Percentiles rank a stretch among this genome's conserved stretches.
phyloP scores from a whole-genome alignment of 2,329 filamentous ascomycete genomes.

The Fusarium nisikadoi region DNA sequence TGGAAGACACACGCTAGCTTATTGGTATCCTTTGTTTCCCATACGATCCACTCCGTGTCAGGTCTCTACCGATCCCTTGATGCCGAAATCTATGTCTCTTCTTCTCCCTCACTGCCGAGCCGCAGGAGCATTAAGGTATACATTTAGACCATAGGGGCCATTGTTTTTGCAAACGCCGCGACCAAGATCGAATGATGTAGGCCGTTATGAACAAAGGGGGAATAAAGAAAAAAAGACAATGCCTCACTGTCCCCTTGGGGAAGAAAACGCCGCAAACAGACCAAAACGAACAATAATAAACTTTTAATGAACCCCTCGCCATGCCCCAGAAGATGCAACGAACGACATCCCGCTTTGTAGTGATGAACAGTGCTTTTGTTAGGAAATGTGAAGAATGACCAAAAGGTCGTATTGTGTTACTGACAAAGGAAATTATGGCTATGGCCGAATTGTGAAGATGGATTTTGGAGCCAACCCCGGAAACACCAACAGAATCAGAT shows the following conservation, averaged over 20 bases:
- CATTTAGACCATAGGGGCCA: slow-evolving; percentile 36
- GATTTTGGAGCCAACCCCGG: background rate
- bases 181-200: slow-evolving; percentile 25
- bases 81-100: slow-evolving; percentile 24
- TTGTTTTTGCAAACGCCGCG: slow-evolving; percentile 41
- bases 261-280: slow-evolving; percentile 42
- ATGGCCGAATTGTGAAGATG: background rate
- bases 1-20: slow-evolving; percentile 18
- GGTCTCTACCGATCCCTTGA: slow-evolving; percentile 25
- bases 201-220: slow-evolving; percentile 33
- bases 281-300: slow-evolving; percentile 31
- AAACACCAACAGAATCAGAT: background rate
- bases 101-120: slow-evolving; percentile 37
- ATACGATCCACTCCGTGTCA: slow-evolving; percentile 10
- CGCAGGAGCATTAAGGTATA: slow-evolving; percentile 45
- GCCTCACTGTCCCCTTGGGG: slow-evolving; percentile 34
- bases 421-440: slow-evolving; percentile 39
- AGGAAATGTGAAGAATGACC: slow-evolving; percentile 25
- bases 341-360: slow-evolving; percentile 32
- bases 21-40: slow-evolving; percentile 19
- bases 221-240: slow-evolving; percentile 34
- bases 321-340: slow-evolving; percentile 49
- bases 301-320: slow-evolving; percentile 47
- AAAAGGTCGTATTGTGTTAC: slow-evolving; percentile 3
- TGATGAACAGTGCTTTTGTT: slow-evolving; percentile 33